Base-by-base conservation (phyloP, 331 rosid genomes). In the Quercus phellos region DNA sequence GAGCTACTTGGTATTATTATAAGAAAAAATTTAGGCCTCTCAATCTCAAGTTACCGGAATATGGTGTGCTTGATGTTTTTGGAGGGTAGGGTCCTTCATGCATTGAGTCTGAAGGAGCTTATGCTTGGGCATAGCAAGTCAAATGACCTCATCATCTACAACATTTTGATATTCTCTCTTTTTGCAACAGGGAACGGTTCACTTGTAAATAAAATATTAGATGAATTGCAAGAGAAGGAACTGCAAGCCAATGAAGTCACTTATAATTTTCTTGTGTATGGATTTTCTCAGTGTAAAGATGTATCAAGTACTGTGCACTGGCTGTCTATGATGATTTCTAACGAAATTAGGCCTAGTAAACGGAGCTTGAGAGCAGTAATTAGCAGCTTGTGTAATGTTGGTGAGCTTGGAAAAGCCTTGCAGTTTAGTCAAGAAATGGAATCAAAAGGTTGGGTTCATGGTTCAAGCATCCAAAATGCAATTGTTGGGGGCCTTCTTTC, bases 141-240 rank as follows among this genome's bases (percentile, higher is more conserved):
- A 77, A 79, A 72, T 34, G 85, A 72, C 68, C 81, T 79, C 77
- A 77, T 87, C 78, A 55, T 87, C 69, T 87, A 90, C 83, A 92
- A 90, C 85, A 87, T 94, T 79, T 90, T 88, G 72, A 80, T 90
- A 56, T 92, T 92, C 85, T 73, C 81, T 88, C 90, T 94, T 71
- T 80, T 90, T 60, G 77, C 76, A 55, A 69, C 84, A 4, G 90
- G 92, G 74, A 88, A 88, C 58, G 24, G 79, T 80, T 81, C 34
- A 18, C 77, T 68, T 70, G 92, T 88, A 55, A 21, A 63, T 61
- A 79, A 85, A 59, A 78, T 89, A 43, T 55, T 90, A 69, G 83
- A 80, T 38, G 93, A 87, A 78, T 82, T 90, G 84, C 87, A 85
- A 58, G 89, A 78, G 80, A 86, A 74, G 84, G 82, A 82, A 76